phyloP scores from a whole-genome alignment of 2,329 filamentous ascomycete genomes.

The Diplodia mutila region DNA sequence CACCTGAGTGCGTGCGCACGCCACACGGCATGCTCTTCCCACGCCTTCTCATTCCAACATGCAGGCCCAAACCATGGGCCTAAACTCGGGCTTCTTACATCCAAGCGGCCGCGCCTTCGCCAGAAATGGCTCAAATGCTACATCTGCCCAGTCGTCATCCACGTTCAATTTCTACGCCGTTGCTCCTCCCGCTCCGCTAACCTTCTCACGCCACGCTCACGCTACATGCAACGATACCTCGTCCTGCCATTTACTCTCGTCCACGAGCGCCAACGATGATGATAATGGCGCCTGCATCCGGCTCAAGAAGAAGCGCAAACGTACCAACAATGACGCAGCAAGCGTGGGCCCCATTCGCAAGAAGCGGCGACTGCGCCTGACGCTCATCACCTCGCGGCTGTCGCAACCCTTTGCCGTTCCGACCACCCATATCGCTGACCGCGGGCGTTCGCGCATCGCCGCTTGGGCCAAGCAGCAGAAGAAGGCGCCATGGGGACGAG shows the following conservation, averaged over 20 bases:
- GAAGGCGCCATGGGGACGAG: conserved; percentile 48
- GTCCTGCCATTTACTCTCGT: conserved; percentile 15
- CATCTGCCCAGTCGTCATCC: conserved; percentile 3
- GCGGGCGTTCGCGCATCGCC: conserved; percentile 50
- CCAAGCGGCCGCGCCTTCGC: background rate
- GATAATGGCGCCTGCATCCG: background rate
- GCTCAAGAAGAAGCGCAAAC: conserved; percentile 46
- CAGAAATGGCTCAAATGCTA: conserved; percentile 22
- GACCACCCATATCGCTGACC: conserved; percentile 69
- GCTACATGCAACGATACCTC: conserved; percentile 33
- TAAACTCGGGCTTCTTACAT: background rate
- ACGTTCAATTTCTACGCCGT: conserved; percentile 41
- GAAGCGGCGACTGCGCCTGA: conserved; percentile 67
- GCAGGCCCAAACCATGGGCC: conserved; percentile 11
- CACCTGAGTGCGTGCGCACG: background rate
- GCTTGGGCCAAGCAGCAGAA: conserved; percentile 42
- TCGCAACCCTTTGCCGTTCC: conserved; percentile 71
- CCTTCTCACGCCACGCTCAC: conserved; percentile 35
- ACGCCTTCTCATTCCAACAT: conserved; percentile 16
- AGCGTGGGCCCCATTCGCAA: conserved; percentile 49
- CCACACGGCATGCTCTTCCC: conserved; percentile 14
- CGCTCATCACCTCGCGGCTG: conserved; percentile 70
- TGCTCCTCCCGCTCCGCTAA: conserved; percentile 34
- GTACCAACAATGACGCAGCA: conserved; percentile 59
- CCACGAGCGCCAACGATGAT: conserved; percentile 4